Evolutionary conservation across 2,329 filamentous ascomycete species (phyloP), one percentile per base, ranked within the genome.

Genomic region (Fusarium floridanum): DNA sequence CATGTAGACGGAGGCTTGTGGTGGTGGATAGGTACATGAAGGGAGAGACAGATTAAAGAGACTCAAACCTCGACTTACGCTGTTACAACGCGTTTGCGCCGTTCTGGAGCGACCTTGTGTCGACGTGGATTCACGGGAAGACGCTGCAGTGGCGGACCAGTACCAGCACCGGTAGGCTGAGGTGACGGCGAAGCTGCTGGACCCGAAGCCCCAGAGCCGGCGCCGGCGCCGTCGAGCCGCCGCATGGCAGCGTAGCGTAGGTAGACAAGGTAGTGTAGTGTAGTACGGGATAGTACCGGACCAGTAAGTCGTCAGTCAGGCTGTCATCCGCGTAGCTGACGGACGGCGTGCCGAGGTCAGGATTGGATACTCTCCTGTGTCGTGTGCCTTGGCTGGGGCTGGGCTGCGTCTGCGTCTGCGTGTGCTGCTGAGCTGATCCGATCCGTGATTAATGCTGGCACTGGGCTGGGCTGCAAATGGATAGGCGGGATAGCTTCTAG

Each of bases 51-150:
- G 27, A n/a, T 55, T 39, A n/a, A 68, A 48, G 41, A 61, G 55
- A 61, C 57, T 56, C 59, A 63, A 63, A 67, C 10, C 41, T 32
- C 29, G 14, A 84, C 86, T 84, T 80, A 88, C 86, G 86, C 86
- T 65, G 85, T 86, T 17, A 83, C 82, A 57, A 88, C 86, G 53
- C 86, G 84, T 78, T 87, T 88, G 61, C 86, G 83, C 70, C 86
- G 79, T 56, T 86, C 85, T 5, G 84, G 82, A 27, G 84, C 78
- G 60, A 88, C 86, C 79, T 86, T 86, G 74, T 86, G 83, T 61
- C 85, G 83, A 59, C 86, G 85, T 61, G 86, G 86, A 75, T 88
- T 88, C 72, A 88, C 86, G 32, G 86, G 86, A 72, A 88, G 80
- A 63, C 86, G 83, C 64, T 84, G 80, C 34, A 75, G 75, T 43